A percentile compares a stretch with the other conserved stretches of the same genome.
phyloP scores from a whole-genome alignment of 2,329 filamentous ascomycete genomes.

The Trichophyton verrucosum region DNA sequence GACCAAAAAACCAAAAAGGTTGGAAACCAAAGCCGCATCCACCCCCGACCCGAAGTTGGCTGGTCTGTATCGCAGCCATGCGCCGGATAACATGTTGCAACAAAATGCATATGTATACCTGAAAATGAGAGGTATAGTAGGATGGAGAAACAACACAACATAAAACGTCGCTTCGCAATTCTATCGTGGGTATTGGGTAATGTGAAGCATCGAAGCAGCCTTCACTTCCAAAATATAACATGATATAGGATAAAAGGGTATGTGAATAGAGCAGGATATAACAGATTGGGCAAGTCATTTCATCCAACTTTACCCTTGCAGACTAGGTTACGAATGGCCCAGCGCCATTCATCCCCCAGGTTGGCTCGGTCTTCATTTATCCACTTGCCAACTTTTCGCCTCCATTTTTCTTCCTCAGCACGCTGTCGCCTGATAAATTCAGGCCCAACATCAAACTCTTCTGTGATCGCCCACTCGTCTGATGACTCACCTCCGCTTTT shows the following conservation, averaged over 20 bases:
- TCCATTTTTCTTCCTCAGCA: constrained; percentile 86
- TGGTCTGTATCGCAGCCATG: constrained; percentile 4
- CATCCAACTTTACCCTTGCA: constrained; percentile 7
- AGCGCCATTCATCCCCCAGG: constrained; percentile 54
- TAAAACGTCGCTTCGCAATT: not conserved
- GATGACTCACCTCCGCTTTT: constrained; percentile 32
- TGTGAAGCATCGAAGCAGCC: not conserved
- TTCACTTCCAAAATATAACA: not conserved
- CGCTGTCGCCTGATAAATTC: constrained; percentile 82
- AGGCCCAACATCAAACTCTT: constrained; percentile 95
- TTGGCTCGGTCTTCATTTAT: constrained; percentile 44
- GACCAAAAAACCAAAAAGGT: not conserved
- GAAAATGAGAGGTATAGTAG: not conserved
- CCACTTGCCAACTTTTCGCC: constrained; percentile 79
- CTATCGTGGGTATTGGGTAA: constrained; percentile 1
- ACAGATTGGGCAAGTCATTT: not conserved
- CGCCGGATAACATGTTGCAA: not conserved
- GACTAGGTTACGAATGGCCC: constrained; percentile 50
- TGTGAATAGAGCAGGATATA: not conserved
- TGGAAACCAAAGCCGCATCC: not conserved
- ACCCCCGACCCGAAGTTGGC: not conserved
- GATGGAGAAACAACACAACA: not conserved
- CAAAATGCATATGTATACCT: not conserved
- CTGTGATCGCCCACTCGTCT: constrained; percentile 75
- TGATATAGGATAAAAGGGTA: not conserved